Base-by-base conservation (phyloP, 495 filamentous ascomycete species). In the Aspergillus sclerotioniger region DNA sequence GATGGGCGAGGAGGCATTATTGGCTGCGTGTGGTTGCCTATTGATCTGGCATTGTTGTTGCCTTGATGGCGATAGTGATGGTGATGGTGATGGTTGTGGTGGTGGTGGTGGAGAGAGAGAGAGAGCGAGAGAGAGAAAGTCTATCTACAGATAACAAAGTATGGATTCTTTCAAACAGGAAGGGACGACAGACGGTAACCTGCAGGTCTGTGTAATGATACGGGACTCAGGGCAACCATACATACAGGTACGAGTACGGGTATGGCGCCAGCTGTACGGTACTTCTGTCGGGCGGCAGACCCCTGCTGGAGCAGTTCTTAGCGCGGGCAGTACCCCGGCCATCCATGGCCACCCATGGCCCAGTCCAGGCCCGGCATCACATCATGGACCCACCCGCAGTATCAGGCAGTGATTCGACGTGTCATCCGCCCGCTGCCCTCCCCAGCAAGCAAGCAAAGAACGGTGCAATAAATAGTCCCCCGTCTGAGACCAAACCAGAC, bases 321-420 rank as follows among this genome's bases (percentile, higher is more conserved):
- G 47, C 25, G 47, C 47, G 31, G 20, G 47, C 47, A 31, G 25
- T 50, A 50, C 47, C 47, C 47, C 47, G 47, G 47, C 47, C 47
- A 60, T 35, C 52, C 51, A 58, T 62, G 50, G 61, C 46, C 61
- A 60, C 28, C 52, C 51, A 58, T 62, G 54, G 61, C 46, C 61
- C 57, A 60, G 61, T 58, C 62, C 62, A 60, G 57, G 56, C 61
- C 61, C 57, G 46, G 54, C 21, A 70, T 63, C 62, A 61, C 58
- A 63, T 63, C 60, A 63, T 61, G n/a, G 61, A 46, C 41, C 59
- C 59, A 57, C 59, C 48, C 20, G 21, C n/a, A 20, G 53, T 28
- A 31, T 45, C 57, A 54, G 51, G 48, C 54, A 37, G 19, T 56
- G 58, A 64, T 64, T 64, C 60, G 62, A 64, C 58, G 53, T 64